Conservation (phyloP, 1,284 basidiomycete genomes). For the Malassezia nana region DNA sequence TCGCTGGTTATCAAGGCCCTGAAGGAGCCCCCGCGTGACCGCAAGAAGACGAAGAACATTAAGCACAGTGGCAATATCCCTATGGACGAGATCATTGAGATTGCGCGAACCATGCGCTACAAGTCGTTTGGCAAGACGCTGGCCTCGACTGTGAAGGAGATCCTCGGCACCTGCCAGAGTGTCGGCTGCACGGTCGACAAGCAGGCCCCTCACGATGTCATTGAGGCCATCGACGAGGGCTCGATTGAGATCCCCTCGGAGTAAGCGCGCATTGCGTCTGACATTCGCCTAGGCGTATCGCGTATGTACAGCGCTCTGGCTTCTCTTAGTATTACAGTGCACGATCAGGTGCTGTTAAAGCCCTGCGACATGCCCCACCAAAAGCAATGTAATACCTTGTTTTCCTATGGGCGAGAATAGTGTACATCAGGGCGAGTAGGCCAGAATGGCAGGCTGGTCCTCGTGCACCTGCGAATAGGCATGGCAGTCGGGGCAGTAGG, state of each 20-base stretch:
- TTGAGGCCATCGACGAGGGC: slow-evolving; percentile 88
- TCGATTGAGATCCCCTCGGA: slow-evolving; percentile 59
- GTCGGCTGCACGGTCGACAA: slow-evolving; percentile 96
- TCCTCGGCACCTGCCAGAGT: slow-evolving; percentile 59
- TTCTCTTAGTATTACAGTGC: slow-evolving; percentile 16
- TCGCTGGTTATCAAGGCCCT: slow-evolving; percentile 97
- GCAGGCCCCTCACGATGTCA: slow-evolving; percentile 83
- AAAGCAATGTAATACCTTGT: slow-evolving; percentile 20
- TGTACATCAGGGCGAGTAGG: slow-evolving; percentile 10
- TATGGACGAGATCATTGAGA: slow-evolving; percentile 83
- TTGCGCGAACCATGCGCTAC: slow-evolving; percentile 88
- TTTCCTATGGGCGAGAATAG: background rate
- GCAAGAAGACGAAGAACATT: slow-evolving; percentile 99
- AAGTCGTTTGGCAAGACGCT: slow-evolving; percentile 92
- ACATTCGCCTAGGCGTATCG: background rate
- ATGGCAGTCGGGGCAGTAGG: slow-evolving; percentile 26
- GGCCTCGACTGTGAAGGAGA: slow-evolving; percentile 71
- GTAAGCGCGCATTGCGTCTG: slow-evolving; percentile 22
- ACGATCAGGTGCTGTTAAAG: slow-evolving; percentile 1
- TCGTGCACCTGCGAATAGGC: slow-evolving; percentile 18
- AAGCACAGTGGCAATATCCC: slow-evolving; percentile 92
- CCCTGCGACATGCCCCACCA: slow-evolving; percentile 2
- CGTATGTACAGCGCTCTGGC: background rate
- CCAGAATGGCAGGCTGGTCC: slow-evolving; percentile 5
- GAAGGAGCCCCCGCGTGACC: slow-evolving; percentile 97